These are phyloP conservation scores for Chlorophyllum brunneum DNA, from an alignment of 768 basidiomycete species.

Conservation along the genomic window DNA sequence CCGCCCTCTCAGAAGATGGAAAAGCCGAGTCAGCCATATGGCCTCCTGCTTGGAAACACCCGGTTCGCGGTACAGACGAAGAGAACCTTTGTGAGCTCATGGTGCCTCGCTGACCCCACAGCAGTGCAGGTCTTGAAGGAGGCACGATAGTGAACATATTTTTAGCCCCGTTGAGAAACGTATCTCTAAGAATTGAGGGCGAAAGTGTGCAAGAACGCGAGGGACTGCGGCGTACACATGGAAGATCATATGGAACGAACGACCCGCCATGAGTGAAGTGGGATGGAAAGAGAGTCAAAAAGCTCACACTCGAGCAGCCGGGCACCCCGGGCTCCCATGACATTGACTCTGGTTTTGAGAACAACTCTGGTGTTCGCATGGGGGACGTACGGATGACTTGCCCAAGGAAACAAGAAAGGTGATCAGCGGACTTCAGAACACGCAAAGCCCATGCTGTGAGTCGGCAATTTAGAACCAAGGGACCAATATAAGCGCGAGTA, in stretches of 20 bases:
- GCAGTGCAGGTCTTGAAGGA: background rate
- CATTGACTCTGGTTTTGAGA: background rate
- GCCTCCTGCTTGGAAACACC: background rate
- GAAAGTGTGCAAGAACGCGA: background rate
- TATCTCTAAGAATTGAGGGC: too few relatives aligned
- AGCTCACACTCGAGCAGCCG: background rate
- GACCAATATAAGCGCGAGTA: background rate
- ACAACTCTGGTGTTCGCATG: background rate
- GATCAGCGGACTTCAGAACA: background rate
- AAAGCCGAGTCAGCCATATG: background rate
- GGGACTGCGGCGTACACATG: background rate
- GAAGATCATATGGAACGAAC: slow-evolving; percentile 1
- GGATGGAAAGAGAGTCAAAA: background rate
- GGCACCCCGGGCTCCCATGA: slow-evolving; percentile 3
- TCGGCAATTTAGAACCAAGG: background rate
- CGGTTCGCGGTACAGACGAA: background rate
- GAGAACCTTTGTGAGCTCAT: background rate
- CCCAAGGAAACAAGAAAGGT: background rate
- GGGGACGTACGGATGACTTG: background rate
- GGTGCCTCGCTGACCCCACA: background rate
- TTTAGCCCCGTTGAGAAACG: background rate
- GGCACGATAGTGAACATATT: background rate
- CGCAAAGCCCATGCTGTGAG: background rate
- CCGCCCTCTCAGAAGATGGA: background rate
- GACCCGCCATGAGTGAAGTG: background rate